These are phyloP conservation scores for Penicillium antarcticum DNA, from an alignment of 495 filamentous ascomycete genomes.

Conservation along the genomic window DNA sequence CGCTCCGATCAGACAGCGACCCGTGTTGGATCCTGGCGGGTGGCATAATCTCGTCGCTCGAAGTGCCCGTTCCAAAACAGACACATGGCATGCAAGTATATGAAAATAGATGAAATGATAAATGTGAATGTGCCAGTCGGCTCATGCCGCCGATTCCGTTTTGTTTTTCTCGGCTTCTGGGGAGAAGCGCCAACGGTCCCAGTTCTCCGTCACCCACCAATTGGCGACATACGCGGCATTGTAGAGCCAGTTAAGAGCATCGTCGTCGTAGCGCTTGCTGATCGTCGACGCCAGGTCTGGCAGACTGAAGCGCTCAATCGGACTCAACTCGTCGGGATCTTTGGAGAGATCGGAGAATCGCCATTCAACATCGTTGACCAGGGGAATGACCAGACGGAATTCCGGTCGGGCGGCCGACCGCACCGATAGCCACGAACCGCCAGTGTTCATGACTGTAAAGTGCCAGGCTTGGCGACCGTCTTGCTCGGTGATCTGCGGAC, in stretches of 20 bases:
- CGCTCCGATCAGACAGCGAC: no score
- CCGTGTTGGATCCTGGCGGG: no score
- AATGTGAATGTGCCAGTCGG: not conserved
- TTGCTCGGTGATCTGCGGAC: conserved; percentile 26
- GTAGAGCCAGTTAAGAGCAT: conserved; percentile 38
- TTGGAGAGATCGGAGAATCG: conserved; percentile 40
- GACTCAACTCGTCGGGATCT: conserved; percentile 39
- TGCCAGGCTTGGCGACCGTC: conserved; percentile 44
- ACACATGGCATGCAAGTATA: conserved; percentile 6
- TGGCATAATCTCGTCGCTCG: no score
- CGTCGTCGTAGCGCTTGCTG: conserved; percentile 29
- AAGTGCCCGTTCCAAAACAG: no score
- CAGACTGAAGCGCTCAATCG: conserved; percentile 34
- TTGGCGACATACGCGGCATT: conserved; percentile 42
- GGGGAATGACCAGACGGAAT: conserved; percentile 44
- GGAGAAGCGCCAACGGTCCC: conserved; percentile 18
- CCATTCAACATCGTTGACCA: conserved; percentile 44
- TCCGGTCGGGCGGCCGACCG: conserved; percentile 38
- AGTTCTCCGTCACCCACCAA: conserved; percentile 45
- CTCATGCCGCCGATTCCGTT: not conserved
- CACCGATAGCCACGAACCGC: conserved; percentile 43
- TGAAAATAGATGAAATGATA: conserved; percentile 5
- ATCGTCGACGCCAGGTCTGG: conserved; percentile 31
- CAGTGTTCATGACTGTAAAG: conserved; percentile 51
- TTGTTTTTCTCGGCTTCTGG: not conserved